Conservation (phyloP, 768 basidiomycete genomes). For the Roridomyces roridus region DNA sequence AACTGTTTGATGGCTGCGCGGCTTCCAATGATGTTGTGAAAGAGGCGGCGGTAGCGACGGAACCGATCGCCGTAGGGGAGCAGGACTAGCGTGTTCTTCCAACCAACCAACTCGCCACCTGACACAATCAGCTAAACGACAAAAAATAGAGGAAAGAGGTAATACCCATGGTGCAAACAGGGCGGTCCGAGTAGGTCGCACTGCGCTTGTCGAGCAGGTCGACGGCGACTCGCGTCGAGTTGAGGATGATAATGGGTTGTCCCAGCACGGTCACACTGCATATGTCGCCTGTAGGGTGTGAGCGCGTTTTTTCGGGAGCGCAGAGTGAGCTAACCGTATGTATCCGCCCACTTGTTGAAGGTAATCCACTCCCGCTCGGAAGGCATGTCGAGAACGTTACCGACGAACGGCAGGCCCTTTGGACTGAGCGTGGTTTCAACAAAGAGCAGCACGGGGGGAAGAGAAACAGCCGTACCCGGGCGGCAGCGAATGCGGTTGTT, state of each 20-base stretch:
- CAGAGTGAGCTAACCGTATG: constrained; percentile 47
- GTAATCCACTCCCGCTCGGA: constrained; percentile 54
- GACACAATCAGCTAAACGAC: constrained; percentile 48
- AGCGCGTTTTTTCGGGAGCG: constrained; percentile 3
- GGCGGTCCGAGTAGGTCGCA: constrained; percentile 72
- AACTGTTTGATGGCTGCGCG: constrained; percentile 48
- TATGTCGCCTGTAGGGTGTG: constrained; percentile 54
- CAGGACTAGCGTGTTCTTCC: constrained; percentile 62
- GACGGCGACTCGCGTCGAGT: constrained; percentile 53
- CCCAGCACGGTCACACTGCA: constrained; percentile 65
- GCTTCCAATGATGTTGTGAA: constrained; percentile 58
- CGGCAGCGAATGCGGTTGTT: constrained; percentile 15
- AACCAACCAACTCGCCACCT: constrained; percentile 62
- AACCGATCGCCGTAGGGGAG: constrained; percentile 65
- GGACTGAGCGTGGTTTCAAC: constrained; percentile 52
- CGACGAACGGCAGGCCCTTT: constrained; percentile 56
- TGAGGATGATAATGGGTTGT: constrained; percentile 63
- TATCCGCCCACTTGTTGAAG: constrained; percentile 58
- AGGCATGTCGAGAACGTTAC: constrained; percentile 62
- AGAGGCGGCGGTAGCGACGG: constrained; percentile 57
- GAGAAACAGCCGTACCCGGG: constrained; percentile 11
- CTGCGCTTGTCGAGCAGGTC: constrained; percentile 74
- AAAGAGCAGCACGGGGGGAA: neutral
- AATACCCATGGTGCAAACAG: constrained; percentile 40
- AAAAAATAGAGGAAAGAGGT: constrained; percentile 4